Percentiles rank a stretch among this genome's conserved stretches.
Evolutionary conservation across 805 yeast genomes (phyloP).

Genomic region (Metschnikowia continentalis): DNA sequence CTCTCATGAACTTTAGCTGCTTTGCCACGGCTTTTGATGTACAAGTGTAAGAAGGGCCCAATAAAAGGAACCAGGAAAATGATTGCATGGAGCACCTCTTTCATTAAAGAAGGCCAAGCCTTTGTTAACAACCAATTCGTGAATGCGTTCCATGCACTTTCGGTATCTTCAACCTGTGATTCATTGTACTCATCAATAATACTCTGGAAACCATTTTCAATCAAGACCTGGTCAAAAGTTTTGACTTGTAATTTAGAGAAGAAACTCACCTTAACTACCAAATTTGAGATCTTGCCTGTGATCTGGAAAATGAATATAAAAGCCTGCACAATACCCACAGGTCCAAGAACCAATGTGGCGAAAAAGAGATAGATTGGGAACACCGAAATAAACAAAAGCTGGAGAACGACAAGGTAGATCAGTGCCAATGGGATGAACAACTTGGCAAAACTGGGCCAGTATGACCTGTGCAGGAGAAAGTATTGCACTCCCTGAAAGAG

Average conservation of each 20-base stretch:
- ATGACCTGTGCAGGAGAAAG: slow-evolving; percentile 31
- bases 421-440: slow-evolving; percentile 44
- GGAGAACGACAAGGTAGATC: slow-evolving; percentile 34
- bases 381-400: slow-evolving; percentile 32
- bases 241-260: slow-evolving; percentile 45
- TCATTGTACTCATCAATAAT: slow-evolving; percentile 28
- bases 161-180: background rate
- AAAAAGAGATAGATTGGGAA: slow-evolving; percentile 44
- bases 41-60: slow-evolving; percentile 53
- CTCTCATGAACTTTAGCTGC: slow-evolving; percentile 52
- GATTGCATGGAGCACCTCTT: slow-evolving; percentile 31
- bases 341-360: slow-evolving; percentile 44
- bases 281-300: slow-evolving; percentile 37
- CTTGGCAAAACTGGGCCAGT: slow-evolving; percentile 44
- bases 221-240: slow-evolving; percentile 46
- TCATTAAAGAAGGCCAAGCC: slow-evolving; percentile 24
- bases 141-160: background rate
- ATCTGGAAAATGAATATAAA: slow-evolving; percentile 43
- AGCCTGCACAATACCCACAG: slow-evolving; percentile 46
- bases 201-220: slow-evolving; percentile 43
- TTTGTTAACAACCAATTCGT: slow-evolving; percentile 6
- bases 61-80: slow-evolving; percentile 51
- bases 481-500: slow-evolving; percentile 9
- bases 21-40: slow-evolving; percentile 50
- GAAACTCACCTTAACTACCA: slow-evolving; percentile 39